Conservation (phyloP, 148 eudicot genomes). For the Rhododendron molle region DNA sequence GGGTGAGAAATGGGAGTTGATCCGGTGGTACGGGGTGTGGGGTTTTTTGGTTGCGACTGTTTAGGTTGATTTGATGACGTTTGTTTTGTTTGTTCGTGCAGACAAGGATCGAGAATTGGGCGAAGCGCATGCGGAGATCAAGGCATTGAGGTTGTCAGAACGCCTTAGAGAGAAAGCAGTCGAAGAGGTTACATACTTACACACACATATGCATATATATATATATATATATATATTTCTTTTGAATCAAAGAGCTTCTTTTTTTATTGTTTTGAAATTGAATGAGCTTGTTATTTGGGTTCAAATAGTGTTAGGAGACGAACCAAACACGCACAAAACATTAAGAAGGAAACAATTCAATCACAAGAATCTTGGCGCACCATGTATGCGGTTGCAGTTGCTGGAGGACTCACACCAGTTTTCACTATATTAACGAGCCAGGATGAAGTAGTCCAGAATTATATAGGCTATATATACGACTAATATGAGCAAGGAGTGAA, state of each 20-base stretch:
- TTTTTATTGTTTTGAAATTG: background rate
- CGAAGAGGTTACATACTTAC: constrained; percentile 44
- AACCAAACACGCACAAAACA: background rate
- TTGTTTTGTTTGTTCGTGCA: constrained; percentile 17
- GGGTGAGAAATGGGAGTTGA: constrained; percentile 51
- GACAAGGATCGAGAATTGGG: constrained; percentile 60
- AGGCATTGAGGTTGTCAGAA: constrained; percentile 52
- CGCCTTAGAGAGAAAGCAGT: constrained; percentile 60
- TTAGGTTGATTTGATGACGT: background rate
- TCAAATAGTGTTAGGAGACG: background rate
- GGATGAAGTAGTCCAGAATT: background rate
- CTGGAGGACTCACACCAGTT: background rate
- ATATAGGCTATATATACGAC: background rate
- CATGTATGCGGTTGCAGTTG: background rate
- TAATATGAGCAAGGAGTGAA: background rate
- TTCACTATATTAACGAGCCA: background rate
- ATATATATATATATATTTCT: background rate
- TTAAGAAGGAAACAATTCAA: background rate
- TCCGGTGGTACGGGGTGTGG: constrained; percentile 15
- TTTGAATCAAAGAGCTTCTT: background rate
- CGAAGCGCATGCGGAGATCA: constrained; percentile 64
- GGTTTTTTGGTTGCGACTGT: background rate
- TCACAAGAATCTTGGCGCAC: background rate
- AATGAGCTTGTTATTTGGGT: background rate
- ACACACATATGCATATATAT: background rate